Evolutionary conservation across 2,329 filamentous ascomycete species (phyloP), one percentile per base, ranked within the genome.

Genomic region (Microdochium bolleyi): DNA sequence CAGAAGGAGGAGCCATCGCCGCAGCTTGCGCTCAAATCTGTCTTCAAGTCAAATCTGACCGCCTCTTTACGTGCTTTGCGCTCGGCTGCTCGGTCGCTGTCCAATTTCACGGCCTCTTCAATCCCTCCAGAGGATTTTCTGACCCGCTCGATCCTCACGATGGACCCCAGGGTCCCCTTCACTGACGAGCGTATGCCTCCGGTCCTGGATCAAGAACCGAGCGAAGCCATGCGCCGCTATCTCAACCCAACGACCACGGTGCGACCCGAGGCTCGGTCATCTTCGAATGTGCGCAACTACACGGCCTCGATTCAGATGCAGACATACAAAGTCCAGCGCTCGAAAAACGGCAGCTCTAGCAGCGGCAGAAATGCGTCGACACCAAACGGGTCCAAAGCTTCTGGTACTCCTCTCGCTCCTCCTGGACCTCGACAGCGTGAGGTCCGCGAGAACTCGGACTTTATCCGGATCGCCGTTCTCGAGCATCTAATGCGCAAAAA

Each of bases 251-350:
- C 80, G 1, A 82, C 75, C 19, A 74, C 69, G 49, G 67, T 71
- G 7, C 75, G 73, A 19, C 69, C 75, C 37, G 74, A 78, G 53
- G 70, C 64, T 24, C 72, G 61, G 49, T 61, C 58, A 16, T 55
- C 59, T 2, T 53, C 66, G 21, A 55, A 62, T 27, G 54, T 70
- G 52, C 67, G 72, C 55, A 70, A 71, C 51, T 86, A 80, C 61
- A 84, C 82, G 14, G 82, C 84, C 24, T 86, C 84, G 1, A 87
- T 87, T 54, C 83, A 87, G 64, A 85, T 87, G 83, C 82, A 85
- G 61, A 87, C 84, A 0, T 87, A 87, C 72, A 83, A 82, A 62
- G 75, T 82, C 32, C 76, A 77, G 60, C 74, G 74, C 34, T 76
- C 74, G 25, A 73, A 70, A 55, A 70, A 69, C 51, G 60, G 67